Percentiles rank a stretch among this genome's conserved stretches.
Evolutionary conservation across 257 asterid species (phyloP).

Genomic region (Primulina huaijiensis): DNA sequence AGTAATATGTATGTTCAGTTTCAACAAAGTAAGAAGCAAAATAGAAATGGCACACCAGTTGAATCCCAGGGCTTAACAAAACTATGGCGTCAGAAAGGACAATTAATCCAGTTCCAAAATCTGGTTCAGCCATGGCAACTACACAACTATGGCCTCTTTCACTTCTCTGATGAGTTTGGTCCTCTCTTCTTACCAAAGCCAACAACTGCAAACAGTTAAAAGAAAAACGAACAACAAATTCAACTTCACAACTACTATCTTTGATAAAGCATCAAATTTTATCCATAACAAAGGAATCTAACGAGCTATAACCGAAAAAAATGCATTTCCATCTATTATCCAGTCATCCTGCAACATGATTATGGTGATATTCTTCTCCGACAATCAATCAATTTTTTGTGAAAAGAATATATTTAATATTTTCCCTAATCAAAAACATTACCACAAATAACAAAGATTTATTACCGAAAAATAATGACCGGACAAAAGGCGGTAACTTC

Average conservation of each 20-base stretch:
- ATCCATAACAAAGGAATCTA: not conserved
- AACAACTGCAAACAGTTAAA: constrained; percentile 54
- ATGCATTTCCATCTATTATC: not conserved
- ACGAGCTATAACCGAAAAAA: not conserved
- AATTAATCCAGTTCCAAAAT: constrained; percentile 18
- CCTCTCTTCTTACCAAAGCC: constrained; percentile 91
- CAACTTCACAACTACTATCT: not conserved
- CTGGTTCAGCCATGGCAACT: constrained; percentile 22
- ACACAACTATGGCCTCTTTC: constrained; percentile 14
- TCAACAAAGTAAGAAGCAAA: constrained; percentile 6
- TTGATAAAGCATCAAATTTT: not conserved
- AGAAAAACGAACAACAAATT: not conserved
- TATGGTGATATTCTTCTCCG: not conserved
- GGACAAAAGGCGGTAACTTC: too few species aligned
- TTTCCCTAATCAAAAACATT: not conserved
- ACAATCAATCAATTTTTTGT: too few species aligned
- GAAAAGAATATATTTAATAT: not conserved
- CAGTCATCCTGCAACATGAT: too few species aligned
- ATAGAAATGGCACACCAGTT: not conserved
- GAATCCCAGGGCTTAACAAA: constrained; percentile 15
- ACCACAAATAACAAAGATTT: not conserved
- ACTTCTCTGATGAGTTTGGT: constrained; percentile 83
- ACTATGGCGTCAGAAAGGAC: constrained; percentile 21
- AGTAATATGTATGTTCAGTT: not conserved
- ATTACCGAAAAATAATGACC: not conserved